Conservation (phyloP, 495 filamentous ascomycete genomes). For the Podospora pseudocomata region DNA sequence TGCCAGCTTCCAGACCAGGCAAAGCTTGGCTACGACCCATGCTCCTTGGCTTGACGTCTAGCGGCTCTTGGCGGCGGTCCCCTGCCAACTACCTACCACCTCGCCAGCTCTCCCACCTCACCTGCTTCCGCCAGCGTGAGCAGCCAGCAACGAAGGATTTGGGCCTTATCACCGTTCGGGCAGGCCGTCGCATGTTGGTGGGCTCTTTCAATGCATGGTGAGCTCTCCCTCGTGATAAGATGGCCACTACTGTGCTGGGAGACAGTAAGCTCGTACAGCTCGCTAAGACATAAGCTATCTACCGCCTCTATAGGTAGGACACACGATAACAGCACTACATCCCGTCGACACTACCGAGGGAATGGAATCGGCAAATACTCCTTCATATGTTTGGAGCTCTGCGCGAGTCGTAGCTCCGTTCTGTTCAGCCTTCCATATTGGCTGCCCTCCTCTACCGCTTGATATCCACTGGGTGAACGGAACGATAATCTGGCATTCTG, state of each 20-base stretch:
- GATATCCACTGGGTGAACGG: not conserved
- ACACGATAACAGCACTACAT: not conserved
- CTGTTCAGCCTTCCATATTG: not conserved
- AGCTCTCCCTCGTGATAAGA: not conserved
- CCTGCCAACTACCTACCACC: not conserved
- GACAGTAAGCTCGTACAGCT: not conserved
- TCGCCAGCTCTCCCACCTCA: not conserved
- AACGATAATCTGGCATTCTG: not conserved
- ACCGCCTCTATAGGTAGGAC: not conserved
- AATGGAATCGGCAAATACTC: not conserved
- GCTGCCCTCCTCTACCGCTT: too few species aligned
- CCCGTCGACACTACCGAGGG: not conserved
- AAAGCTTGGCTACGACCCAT: constrained; percentile 12
- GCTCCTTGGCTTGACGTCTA: constrained; percentile 9
- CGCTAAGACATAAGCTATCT: too few species aligned
- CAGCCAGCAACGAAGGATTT: constrained; percentile 2
- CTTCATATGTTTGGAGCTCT: not conserved
- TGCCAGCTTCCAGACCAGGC: constrained; percentile 25
- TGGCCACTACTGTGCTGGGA: not conserved
- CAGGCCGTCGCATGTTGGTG: constrained; percentile 3
- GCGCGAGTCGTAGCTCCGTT: not conserved
- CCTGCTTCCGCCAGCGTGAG: not conserved
- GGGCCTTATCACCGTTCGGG: constrained; percentile 3
- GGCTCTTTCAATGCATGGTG: not conserved
- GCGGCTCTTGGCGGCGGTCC: not conserved